These are phyloP conservation scores for Kuraishia hungarica DNA, from an alignment of 805 yeast species.

Conservation along the genomic window DNA sequence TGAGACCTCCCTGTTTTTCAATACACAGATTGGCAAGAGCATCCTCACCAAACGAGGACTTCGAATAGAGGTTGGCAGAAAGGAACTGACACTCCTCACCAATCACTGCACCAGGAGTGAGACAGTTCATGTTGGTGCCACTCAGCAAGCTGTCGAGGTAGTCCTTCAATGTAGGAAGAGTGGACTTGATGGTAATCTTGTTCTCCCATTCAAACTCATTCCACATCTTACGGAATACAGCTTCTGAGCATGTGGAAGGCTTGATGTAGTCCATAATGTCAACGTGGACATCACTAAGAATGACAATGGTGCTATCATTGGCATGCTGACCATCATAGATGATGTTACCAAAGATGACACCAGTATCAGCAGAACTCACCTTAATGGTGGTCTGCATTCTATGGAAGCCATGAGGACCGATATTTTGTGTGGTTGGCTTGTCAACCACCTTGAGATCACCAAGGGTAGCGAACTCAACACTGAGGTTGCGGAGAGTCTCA, in stretches of 20 bases:
- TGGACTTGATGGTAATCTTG: slow-evolving; percentile 81
- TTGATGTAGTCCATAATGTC: slow-evolving; percentile 96
- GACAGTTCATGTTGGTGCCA: slow-evolving; percentile 89
- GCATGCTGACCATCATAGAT: slow-evolving; percentile 95
- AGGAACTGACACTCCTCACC: slow-evolving; percentile 87
- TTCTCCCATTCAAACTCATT: slow-evolving; percentile 99
- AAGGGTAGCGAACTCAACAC: slow-evolving; percentile 91
- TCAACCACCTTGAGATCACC: slow-evolving; percentile 96
- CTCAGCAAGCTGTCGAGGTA: slow-evolving; percentile 68
- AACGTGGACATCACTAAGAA: slow-evolving; percentile 88
- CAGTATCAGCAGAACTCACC: slow-evolving; percentile 96
- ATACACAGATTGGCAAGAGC: slow-evolving; percentile 93
- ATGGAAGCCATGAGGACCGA: slow-evolving; percentile 97
- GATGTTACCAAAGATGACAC: slow-evolving; percentile 95
- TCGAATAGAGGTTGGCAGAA: slow-evolving; percentile 89
- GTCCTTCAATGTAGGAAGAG: slow-evolving; percentile 55
- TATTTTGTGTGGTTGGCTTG: slow-evolving; percentile 78
- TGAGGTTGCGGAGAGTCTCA: slow-evolving; percentile 79
- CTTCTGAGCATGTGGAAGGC: slow-evolving; percentile 87
- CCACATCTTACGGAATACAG: slow-evolving; percentile 96
- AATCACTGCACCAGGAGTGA: slow-evolving; percentile 86
- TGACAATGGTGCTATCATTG: slow-evolving; percentile 80
- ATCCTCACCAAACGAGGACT: slow-evolving; percentile 93
- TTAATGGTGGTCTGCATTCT: slow-evolving; percentile 81
- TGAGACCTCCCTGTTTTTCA: slow-evolving; percentile 72